A percentile compares a stretch with the other conserved stretches of the same genome.
These are phyloP conservation scores for Aspergillus persii DNA, from an alignment of 2,329 filamentous ascomycete genomes.

Conservation along the genomic window DNA sequence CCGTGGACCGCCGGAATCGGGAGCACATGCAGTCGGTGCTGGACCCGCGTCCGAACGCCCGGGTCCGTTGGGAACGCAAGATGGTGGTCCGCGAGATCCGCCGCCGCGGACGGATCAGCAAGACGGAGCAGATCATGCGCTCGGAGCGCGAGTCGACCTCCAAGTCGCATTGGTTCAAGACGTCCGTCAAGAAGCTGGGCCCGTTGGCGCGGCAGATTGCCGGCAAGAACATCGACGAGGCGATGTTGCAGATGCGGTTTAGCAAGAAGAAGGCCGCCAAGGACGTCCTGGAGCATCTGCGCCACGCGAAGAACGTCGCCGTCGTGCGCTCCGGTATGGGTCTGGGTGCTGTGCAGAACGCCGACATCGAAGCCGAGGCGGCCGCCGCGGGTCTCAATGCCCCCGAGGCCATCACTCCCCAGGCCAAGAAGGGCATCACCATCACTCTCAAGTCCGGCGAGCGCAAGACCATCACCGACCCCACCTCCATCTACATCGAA, in stretches of 20 bases:
- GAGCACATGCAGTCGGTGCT: constrained; percentile 61
- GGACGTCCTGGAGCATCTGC: constrained; percentile 75
- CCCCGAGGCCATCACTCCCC: not conserved
- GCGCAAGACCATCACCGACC: constrained; percentile 68
- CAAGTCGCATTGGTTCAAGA: constrained; percentile 73
- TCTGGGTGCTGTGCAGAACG: constrained; percentile 44
- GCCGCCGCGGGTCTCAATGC: not conserved
- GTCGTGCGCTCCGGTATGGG: constrained; percentile 84
- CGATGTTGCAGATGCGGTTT: constrained; percentile 91
- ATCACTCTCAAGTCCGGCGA: constrained; percentile 75
- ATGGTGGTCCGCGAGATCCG: constrained; percentile 76
- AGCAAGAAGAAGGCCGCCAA: constrained; percentile 88
- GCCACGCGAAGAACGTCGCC: constrained; percentile 77
- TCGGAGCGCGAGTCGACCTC: constrained; percentile 58
- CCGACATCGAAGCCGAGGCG: constrained; percentile 19
- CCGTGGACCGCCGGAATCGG: constrained; percentile 43
- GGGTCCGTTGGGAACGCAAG: constrained; percentile 76
- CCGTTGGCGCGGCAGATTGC: constrained; percentile 83
- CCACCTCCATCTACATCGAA: constrained; percentile 82
- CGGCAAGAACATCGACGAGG: constrained; percentile 91
- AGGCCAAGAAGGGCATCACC: constrained; percentile 45
- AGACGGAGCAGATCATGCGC: constrained; percentile 65
- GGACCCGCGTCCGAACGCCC: constrained; percentile 71
- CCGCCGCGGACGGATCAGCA: constrained; percentile 64
- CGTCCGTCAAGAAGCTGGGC: constrained; percentile 86